Evolutionary conservation across 257 asterid species (phyloP).

Genomic region (Leptodermis oblonga): DNA sequence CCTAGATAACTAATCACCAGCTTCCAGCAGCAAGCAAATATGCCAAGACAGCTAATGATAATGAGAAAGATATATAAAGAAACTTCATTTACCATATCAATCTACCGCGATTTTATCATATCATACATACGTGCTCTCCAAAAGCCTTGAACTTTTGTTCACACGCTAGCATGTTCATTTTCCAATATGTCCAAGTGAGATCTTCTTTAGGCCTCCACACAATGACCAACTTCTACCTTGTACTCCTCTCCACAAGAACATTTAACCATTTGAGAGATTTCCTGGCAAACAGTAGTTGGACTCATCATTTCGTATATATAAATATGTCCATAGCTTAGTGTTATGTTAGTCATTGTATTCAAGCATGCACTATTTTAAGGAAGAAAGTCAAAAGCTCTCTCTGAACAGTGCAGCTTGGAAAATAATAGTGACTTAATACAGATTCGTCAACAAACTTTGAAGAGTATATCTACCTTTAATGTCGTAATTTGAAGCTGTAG

Average conservation of each 20-base stretch:
- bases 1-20: not conserved
- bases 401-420: not conserved
- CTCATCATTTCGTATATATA: not conserved
- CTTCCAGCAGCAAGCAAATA: not conserved
- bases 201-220: slow-evolving; percentile 22
- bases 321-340: not conserved
- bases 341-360: not conserved
- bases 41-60: not conserved
- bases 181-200: not conserved
- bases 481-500: slow-evolving; percentile 62
- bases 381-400: not conserved
- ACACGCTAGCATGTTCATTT: slow-evolving; percentile 3
- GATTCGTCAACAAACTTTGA: not conserved
- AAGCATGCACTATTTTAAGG: not conserved
- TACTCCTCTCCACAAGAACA: slow-evolving; percentile 77
- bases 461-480: slow-evolving; percentile 45
- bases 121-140: not conserved
- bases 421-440: not conserved
- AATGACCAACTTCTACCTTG: slow-evolving; percentile 37
- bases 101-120: not conserved
- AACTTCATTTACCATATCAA: not conserved
- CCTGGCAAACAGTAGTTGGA: slow-evolving; percentile 35
- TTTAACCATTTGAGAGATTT: slow-evolving; percentile 44
- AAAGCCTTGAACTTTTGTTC: slow-evolving; percentile 6
- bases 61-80: not conserved